These are phyloP conservation scores for Pinus albicaulis DNA, from an alignment of 75 land plant genomes.

Conservation along the genomic window DNA sequence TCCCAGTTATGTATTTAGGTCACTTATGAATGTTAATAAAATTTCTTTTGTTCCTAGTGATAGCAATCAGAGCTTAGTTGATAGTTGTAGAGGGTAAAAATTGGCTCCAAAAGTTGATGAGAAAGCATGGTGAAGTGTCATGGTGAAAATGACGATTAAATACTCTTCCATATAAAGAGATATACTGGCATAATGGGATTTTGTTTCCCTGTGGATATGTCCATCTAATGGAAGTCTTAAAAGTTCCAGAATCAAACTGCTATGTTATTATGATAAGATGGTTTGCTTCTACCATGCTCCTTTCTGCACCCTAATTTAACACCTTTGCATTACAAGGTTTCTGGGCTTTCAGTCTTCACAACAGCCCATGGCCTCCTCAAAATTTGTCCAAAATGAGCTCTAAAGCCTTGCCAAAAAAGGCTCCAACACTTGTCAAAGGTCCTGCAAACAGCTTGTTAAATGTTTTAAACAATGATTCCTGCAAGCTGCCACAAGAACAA, in stretches of 20 bases:
- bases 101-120: not conserved
- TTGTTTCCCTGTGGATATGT: not conserved
- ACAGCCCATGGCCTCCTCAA: too few species aligned
- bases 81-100: not conserved
- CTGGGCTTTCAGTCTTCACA: too few species aligned
- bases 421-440: too few species aligned
- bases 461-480: too few species aligned
- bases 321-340: not conserved
- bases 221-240: not conserved
- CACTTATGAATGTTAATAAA: too few species aligned
- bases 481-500: too few species aligned
- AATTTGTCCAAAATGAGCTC: too few species aligned
- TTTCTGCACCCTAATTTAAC: not conserved
- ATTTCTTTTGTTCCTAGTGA: not conserved
- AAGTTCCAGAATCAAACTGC: not conserved
- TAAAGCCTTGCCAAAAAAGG: too few species aligned
- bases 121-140: not conserved
- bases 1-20: too few species aligned
- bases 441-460: too few species aligned
- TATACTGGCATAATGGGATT: not conserved
- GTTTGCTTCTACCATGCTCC: not conserved
- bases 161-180: not conserved
- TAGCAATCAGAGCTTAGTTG: not conserved
- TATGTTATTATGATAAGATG: not conserved
- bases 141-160: not conserved